phyloP scores from a whole-genome alignment of 208 protist genomes.

The Trichomonas gallinae region DNA sequence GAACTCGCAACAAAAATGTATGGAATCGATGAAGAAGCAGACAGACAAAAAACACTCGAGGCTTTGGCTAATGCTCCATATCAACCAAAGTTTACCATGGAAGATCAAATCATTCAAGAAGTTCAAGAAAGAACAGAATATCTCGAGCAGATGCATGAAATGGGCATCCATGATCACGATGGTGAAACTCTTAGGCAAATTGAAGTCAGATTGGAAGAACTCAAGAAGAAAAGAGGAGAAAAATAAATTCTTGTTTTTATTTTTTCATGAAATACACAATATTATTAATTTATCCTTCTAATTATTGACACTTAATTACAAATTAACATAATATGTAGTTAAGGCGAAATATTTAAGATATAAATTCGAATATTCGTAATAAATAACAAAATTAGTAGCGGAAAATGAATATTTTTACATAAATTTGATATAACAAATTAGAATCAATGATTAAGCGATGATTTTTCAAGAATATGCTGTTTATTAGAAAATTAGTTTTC shows the following conservation, averaged over 20 bases:
- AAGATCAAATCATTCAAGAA: constrained; percentile 20
- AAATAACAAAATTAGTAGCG: too few relatives aligned
- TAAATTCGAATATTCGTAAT: too few relatives aligned
- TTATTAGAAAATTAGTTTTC: too few relatives aligned
- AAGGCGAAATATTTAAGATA: too few relatives aligned
- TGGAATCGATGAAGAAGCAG: constrained; percentile 2
- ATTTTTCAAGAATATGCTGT: too few relatives aligned
- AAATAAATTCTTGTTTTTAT: background rate
- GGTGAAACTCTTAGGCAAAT: constrained; percentile 9
- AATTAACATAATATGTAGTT: too few relatives aligned
- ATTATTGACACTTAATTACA: too few relatives aligned
- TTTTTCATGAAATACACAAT: too few relatives aligned
- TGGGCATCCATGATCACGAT: constrained; percentile 8
- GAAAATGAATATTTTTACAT: too few relatives aligned
- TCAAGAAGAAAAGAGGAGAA: background rate
- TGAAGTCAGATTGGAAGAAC: background rate
- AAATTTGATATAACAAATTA: too few relatives aligned
- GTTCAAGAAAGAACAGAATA: background rate
- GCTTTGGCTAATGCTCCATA: background rate
- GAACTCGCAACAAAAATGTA: background rate
- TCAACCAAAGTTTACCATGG: background rate
- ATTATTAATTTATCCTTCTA: too few relatives aligned
- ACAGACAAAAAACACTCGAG: background rate
- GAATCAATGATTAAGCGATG: too few relatives aligned
- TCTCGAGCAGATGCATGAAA: constrained; percentile 8